phyloP scores from a whole-genome alignment of 2,329 filamentous ascomycete genomes.

The Ophiostoma fasciatum region DNA sequence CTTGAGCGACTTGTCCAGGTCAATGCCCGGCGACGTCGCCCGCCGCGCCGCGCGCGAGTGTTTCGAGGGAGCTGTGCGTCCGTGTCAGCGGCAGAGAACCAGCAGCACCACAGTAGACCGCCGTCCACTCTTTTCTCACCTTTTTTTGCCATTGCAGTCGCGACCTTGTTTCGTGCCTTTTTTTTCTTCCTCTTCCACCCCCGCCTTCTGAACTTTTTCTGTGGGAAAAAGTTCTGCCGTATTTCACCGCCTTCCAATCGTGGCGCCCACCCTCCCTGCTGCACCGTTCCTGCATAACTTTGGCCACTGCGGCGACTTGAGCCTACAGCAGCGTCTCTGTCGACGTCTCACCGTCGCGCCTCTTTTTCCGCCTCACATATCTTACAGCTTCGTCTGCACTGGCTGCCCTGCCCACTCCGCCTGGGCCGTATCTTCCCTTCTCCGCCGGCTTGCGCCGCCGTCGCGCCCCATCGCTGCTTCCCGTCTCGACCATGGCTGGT shows the following conservation, averaged over 20 bases:
- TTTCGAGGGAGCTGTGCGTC: conserved; percentile 41
- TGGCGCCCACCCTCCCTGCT: too few species aligned
- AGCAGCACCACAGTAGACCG: background rate
- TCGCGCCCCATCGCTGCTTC: background rate
- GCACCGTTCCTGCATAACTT: too few species aligned
- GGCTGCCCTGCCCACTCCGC: too few species aligned
- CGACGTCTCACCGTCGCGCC: too few species aligned
- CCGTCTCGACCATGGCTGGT: conserved; percentile 5
- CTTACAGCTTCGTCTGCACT: too few species aligned
- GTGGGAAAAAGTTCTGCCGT: background rate
- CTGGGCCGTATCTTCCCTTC: too few species aligned
- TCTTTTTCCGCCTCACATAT: too few species aligned
- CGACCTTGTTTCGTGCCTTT: background rate
- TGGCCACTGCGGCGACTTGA: too few species aligned
- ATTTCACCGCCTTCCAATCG: background rate
- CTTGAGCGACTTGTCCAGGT: conserved; percentile 59
- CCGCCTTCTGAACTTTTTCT: background rate
- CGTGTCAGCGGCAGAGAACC: too few species aligned
- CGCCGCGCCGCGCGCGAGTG: conserved; percentile 64
- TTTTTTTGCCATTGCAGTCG: background rate
- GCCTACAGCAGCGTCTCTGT: too few species aligned
- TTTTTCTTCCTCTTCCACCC: too few species aligned
- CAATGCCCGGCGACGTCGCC: conserved; percentile 53
- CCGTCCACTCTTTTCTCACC: background rate
- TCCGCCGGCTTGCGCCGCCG: background rate